These are phyloP conservation scores for Raffaelea ambrosiae DNA, from an alignment of 2,329 filamentous ascomycete genomes.

Conservation along the genomic window DNA sequence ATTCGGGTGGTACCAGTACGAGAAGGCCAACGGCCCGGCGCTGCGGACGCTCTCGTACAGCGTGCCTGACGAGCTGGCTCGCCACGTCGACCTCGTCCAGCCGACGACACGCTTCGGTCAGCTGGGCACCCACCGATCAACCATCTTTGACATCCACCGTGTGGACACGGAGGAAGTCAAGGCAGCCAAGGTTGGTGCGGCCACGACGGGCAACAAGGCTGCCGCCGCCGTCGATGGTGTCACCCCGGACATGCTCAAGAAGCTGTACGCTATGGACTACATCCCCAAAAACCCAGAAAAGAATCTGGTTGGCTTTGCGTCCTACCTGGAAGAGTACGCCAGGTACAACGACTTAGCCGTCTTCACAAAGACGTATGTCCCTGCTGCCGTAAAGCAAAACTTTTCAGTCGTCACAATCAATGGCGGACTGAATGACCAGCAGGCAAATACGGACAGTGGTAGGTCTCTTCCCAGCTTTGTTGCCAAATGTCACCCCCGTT, in stretches of 20 bases:
- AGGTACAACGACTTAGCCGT: constrained; percentile 37
- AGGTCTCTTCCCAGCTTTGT: constrained; percentile 8
- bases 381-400: constrained; percentile 39
- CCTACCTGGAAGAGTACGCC: constrained; percentile 40
- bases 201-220: constrained; percentile 5
- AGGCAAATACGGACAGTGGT: constrained; percentile 25
- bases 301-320: constrained; percentile 28
- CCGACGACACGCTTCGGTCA: constrained; percentile 56
- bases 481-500: background rate
- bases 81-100: constrained; percentile 53
- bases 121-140: constrained; percentile 31
- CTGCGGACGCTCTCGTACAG: constrained; percentile 51
- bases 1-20: constrained; percentile 47
- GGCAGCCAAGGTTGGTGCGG: background rate
- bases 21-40: constrained; percentile 28
- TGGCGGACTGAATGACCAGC: constrained; percentile 42
- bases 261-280: constrained; percentile 38
- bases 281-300: constrained; percentile 16
- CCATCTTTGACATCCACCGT: constrained; percentile 27
- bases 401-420: constrained; percentile 51
- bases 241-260: constrained; percentile 38
- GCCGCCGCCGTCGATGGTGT: constrained; percentile 21
- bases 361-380: constrained; percentile 43
- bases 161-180: constrained; percentile 12
- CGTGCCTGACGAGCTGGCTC: constrained; percentile 44